Base-by-base conservation (phyloP, 768 basidiomycete genomes). In the Suillus subaureus region DNA sequence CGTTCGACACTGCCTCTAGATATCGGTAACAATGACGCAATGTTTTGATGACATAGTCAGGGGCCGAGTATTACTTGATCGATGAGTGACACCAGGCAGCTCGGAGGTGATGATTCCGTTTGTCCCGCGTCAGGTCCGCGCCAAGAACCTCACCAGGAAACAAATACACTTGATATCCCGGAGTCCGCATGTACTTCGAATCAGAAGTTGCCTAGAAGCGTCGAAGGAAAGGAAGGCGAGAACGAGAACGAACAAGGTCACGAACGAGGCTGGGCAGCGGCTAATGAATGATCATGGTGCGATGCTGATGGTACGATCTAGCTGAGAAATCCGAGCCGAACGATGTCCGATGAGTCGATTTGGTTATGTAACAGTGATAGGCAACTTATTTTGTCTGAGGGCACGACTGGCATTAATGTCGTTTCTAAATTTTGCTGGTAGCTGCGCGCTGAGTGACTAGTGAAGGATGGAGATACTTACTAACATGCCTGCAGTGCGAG, bases 341-440 rank as follows among this genome's bases (percentile, higher is more conserved):
- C 26, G 62, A 65, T 16, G 37, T 52, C 64, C 64, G 64, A 63
- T 45, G 57, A 66, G 13, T n/a, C 16, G 35, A 15, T 37, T 13
- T 45, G 57, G 45, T 47, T 45, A 18, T 16, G 16, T 35, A 35
- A 15, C 37, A 63, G 26, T 37, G 49, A 40, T 6, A 68, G 43
- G 3, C 37, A 3, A 26, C 33, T 18, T 12, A 9, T 16, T n/a
- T n/a, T n/a, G n/a, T n/a, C n/a, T n/a, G n/a, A n/a, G n/a, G 13
- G 49, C 64, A 28, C 16, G 28, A 28, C 4, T 28, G 65, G 49
- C 58, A n/a, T n/a, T n/a, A n/a, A n/a, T n/a, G n/a, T n/a, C n/a
- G 73, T 72, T 66, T 58, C 35, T 13, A 31, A 18, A 31, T 11
- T 54, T 54, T 31, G 18, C 31, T 13, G n/a, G n/a, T n/a, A n/a